Evolutionary conservation across 306 rosid genomes (phyloP).

Genomic region (Lagenaria siceraria): DNA sequence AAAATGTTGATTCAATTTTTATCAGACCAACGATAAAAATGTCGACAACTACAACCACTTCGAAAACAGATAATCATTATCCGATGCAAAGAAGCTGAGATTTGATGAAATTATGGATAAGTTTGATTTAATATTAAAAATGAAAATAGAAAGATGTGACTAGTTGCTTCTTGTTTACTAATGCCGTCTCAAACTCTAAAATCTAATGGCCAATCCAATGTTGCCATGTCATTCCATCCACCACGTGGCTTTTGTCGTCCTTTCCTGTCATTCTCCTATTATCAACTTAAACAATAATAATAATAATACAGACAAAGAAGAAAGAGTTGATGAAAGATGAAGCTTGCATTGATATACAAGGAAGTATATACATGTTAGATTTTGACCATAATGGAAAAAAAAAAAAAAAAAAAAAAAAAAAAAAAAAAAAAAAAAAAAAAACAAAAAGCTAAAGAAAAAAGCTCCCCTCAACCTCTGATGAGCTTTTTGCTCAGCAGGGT

Average conservation of each 20-base stretch:
- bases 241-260: neutral
- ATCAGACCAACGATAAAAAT: too few relatives aligned
- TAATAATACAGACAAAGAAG: neutral
- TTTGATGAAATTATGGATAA: neutral
- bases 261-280: neutral
- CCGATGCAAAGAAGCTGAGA: too few relatives aligned
- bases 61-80: too few relatives aligned
- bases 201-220: neutral
- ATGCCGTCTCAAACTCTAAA: neutral
- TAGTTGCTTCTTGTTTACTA: neutral
- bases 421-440: too few relatives aligned
- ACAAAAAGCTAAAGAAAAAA: neutral
- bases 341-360: neutral
- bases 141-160: neutral
- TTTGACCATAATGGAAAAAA: neutral
- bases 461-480: conserved; percentile 3
- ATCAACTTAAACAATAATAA: neutral
- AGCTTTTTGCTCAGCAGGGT: neutral
- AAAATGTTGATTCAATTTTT: too few relatives aligned
- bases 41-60: too few relatives aligned
- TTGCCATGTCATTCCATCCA: neutral
- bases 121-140: neutral
- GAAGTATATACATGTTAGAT: neutral
- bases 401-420: too few relatives aligned
- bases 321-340: neutral